A percentile compares a stretch with the other conserved stretches of the same genome.
Conservation (phyloP, 192 early-diverging fungal species). For the Spinellus fusiger region DNA sequence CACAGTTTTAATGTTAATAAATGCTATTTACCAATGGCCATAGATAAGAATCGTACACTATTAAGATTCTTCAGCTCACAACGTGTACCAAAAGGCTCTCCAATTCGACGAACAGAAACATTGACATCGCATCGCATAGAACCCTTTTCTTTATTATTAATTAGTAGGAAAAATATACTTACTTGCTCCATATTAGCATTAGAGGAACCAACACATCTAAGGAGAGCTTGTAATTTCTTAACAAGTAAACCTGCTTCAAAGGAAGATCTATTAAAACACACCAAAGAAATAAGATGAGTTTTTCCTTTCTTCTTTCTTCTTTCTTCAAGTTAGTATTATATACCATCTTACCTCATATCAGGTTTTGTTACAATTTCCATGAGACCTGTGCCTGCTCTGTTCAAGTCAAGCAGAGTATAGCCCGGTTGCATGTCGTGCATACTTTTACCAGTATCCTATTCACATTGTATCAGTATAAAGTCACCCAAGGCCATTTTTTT, state of each 20-base stretch:
- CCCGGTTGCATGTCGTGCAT: slow-evolving; percentile 55
- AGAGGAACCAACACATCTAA: slow-evolving; percentile 67
- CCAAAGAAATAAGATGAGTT: too few relatives aligned
- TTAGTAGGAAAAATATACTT: slow-evolving; percentile 2
- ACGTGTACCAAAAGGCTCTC: slow-evolving; percentile 51
- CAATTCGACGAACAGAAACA: slow-evolving; percentile 67
- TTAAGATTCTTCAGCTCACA: slow-evolving; percentile 83
- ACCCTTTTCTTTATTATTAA: slow-evolving; percentile 38
- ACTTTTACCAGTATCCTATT: slow-evolving; percentile 81
- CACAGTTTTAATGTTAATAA: background rate
- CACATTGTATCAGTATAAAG: background rate
- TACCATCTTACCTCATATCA: slow-evolving; percentile 52
- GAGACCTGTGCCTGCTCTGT: slow-evolving; percentile 80
- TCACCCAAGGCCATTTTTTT: slow-evolving; percentile 15
- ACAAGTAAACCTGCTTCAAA: slow-evolving; percentile 69
- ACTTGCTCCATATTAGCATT: slow-evolving; percentile 84
- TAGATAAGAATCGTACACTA: slow-evolving; percentile 59
- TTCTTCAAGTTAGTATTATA: background rate
- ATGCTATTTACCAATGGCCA: slow-evolving; percentile 51
- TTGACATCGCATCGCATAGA: slow-evolving; percentile 91
- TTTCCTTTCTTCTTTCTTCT: background rate
- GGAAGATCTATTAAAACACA: slow-evolving; percentile 40
- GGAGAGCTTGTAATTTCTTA: slow-evolving; percentile 68
- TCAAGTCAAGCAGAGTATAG: slow-evolving; percentile 72
- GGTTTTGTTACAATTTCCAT: slow-evolving; percentile 92